Evolutionary conservation across 305 asterid species (phyloP), one percentile per base, ranked within the genome.

Genomic region (Fraxinus dipetala): DNA sequence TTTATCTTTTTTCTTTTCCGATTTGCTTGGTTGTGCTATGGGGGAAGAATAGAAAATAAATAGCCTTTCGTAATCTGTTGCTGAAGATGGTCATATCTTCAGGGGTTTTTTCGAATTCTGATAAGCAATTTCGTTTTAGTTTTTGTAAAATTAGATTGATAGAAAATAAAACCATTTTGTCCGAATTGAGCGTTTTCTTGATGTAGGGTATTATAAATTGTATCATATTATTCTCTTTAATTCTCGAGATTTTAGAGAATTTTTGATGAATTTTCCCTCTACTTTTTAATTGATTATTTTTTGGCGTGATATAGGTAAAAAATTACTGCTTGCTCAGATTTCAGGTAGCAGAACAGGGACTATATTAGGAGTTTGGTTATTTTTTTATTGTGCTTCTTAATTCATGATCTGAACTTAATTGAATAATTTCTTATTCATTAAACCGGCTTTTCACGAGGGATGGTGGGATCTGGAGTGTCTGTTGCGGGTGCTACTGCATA

Each of bases 391-490:
- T 5, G 13, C 11, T 6, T 20, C 69, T 59, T 59, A 36, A 40
- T 32, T 45, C 76, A 56, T 72, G 75, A 72, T 28, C 48, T 78
- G 72, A 80, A 73, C 48, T 79, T 63, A 26, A 16, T 32, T n/a
- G 79, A 76, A 40, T 11, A 35, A 20, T 61, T 51, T 72, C 7
- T 56, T 34, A 26, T 75, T 22, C 20, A 11, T 13, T 74, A 63
- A 32, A 67, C 30, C 32, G 32, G 28, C 1, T 63, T 63, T 20
- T 24, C 31, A 63, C 35, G 2, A 8, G n/a, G 6, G 35, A 26
- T 26, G 32, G 14, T 65, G 32, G 6, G 73, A 65, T 63, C 32
- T 63, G 72, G 72, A 63, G 72, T 22, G 13, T 10, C 14, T 63
- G 32, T 43, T 43, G 54, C 4, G n/a, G 54, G n/a, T 43, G n/a